Evolutionary conservation across 257 asterid species (phyloP).

Genomic region (Nicotiana benthamiana): DNA sequence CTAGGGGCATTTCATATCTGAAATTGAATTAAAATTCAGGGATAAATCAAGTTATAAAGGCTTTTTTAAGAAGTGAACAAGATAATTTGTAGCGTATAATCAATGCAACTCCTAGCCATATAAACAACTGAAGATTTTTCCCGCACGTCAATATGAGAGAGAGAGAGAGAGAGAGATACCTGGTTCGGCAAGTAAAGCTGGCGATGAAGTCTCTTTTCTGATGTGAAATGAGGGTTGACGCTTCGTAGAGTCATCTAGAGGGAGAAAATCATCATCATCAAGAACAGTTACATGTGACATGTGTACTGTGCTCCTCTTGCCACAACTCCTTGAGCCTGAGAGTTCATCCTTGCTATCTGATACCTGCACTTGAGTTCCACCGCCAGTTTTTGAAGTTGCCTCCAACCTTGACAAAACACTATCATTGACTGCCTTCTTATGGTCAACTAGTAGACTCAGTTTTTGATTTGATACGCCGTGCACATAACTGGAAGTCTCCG

Average conservation of each 20-base stretch:
- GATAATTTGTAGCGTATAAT: neutral
- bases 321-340: conserved; percentile 18
- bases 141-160: neutral
- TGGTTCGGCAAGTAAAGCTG: neutral
- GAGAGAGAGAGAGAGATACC: neutral
- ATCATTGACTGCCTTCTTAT: conserved; percentile 13
- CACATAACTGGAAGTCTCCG: conserved; percentile 16
- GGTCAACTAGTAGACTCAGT: conserved; percentile 9
- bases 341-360: conserved; percentile 21
- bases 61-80: neutral
- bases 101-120: neutral
- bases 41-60: neutral
- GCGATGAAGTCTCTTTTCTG: conserved; percentile 30
- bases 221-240: conserved; percentile 23
- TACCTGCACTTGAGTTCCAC: conserved; percentile 23
- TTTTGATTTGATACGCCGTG: conserved; percentile 11
- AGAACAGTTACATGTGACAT: conserved; percentile 12
- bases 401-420: conserved; percentile 15
- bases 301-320: conserved; percentile 13
- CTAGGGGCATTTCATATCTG: neutral
- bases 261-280: conserved; percentile 38
- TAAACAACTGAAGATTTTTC: neutral
- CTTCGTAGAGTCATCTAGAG: conserved; percentile 29
- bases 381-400: conserved; percentile 25
- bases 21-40: neutral